A percentile compares a stretch with the other conserved stretches of the same genome.
These are phyloP conservation scores for Saturnispora dispora DNA, from an alignment of 805 yeast species.

Conservation along the genomic window DNA sequence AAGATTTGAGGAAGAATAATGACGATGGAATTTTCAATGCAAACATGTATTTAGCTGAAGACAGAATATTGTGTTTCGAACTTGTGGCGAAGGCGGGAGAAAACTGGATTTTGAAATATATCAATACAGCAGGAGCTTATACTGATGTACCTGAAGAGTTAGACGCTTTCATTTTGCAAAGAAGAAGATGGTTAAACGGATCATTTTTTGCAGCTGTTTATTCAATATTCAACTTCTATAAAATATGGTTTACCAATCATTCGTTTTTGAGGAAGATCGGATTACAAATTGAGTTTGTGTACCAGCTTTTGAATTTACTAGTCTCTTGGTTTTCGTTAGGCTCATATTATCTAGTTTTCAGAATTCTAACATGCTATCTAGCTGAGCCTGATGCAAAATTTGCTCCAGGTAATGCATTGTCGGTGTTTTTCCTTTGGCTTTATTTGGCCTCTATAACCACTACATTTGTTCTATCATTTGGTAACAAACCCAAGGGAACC, in stretches of 20 bases:
- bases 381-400: conserved; percentile 55
- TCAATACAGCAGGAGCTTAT: conserved; percentile 80
- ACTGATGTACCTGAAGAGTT: conserved; percentile 92
- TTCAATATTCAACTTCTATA: conserved; percentile 67
- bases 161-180: conserved; percentile 80
- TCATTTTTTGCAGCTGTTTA: conserved; percentile 92
- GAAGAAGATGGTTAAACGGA: conserved; percentile 96
- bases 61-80: conserved; percentile 90
- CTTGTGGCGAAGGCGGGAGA: conserved; percentile 74
- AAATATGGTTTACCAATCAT: conserved; percentile 76
- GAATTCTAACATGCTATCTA: conserved; percentile 74
- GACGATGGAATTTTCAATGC: conserved; percentile 82
- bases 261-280: conserved; percentile 55
- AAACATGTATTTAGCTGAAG: conserved; percentile 96
- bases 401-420: conserved; percentile 65
- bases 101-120: conserved; percentile 75
- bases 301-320: conserved; percentile 63
- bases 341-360: conserved; percentile 81
- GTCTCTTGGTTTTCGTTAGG: conserved; percentile 92
- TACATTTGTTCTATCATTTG: conserved; percentile 83
- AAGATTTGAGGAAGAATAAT: conserved; percentile 54
- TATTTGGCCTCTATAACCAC: conserved; percentile 73
- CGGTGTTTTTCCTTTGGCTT: conserved; percentile 77
- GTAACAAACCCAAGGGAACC: conserved; percentile 91
- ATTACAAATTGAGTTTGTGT: conserved; percentile 68